Percentiles rank a stretch among this genome's conserved stretches.
Conservation (phyloP, 257 asterid genomes). For the Cordia subcordata region DNA sequence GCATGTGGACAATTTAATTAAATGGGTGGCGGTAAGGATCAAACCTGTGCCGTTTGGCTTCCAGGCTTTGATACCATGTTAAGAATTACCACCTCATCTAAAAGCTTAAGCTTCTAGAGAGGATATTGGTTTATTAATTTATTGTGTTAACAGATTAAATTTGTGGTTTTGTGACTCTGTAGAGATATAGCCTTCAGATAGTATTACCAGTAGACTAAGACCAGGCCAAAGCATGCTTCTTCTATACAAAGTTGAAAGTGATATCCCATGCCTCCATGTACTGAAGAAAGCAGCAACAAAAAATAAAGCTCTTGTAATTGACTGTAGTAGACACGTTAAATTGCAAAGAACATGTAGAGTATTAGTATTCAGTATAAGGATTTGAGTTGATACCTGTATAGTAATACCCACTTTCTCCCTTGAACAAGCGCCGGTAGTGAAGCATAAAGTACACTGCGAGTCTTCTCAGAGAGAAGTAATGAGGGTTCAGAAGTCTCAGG, state of each 20-base stretch:
- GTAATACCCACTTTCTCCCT: constrained; percentile 81
- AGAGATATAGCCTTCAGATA: too few species aligned
- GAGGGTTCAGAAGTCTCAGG: constrained; percentile 91
- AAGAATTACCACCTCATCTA: too few species aligned
- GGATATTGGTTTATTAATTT: too few species aligned
- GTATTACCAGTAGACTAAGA: constrained; percentile 76
- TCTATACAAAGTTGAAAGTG: constrained; percentile 85
- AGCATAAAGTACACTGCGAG: constrained; percentile 50
- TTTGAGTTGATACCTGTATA: constrained; percentile 60
- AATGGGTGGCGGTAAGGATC: too few species aligned
- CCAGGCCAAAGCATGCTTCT: constrained; percentile 96
- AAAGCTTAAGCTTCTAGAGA: too few species aligned
- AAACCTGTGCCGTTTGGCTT: too few species aligned
- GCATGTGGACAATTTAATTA: too few species aligned
- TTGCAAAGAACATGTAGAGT: neutral
- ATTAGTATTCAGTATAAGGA: constrained; percentile 3
- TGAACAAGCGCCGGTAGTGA: constrained; percentile 73
- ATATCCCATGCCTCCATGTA: constrained; percentile 95
- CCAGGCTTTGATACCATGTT: too few species aligned
- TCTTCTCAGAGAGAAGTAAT: constrained; percentile 73
- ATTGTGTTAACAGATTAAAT: too few species aligned
- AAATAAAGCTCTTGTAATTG: neutral
- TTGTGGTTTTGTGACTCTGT: too few species aligned
- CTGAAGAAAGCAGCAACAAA: constrained; percentile 32
- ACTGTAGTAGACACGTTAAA: neutral